Evolutionary conservation across 306 rosid genomes (phyloP), one percentile per base, ranked within the genome.

Genomic region (Coriaria nepalensis): DNA sequence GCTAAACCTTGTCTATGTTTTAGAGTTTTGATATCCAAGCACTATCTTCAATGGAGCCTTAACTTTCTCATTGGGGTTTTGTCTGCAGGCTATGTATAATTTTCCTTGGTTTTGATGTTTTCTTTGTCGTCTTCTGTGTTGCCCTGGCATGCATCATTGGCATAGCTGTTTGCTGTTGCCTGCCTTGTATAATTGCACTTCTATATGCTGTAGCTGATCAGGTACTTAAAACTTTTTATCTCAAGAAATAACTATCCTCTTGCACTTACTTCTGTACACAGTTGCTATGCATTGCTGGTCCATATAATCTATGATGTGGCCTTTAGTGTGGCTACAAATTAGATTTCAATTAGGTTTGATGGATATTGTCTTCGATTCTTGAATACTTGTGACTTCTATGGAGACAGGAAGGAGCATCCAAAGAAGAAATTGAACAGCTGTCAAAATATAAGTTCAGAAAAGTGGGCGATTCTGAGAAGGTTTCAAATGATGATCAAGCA

Each of bases 41-140:
- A 49, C 50, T 47, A 35, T 45, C 35, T 35, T 41, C 14, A 48
- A 52, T 45, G 37, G 52, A 11, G 51, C 53, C 33, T 52, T n/a
- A n/a, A n/a, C n/a, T n/a, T n/a, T n/a, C n/a, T n/a, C n/a, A n/a
- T n/a, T 77, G 49, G 33, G 14, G 40, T 59, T 38, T 74, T n/a
- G 41, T 60, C 52, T 78, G 81, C 90, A 88, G 97, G 97, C 68
- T 88, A 49, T 88, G 97, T 65, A 81, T 88, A 77, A 61, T 81
- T 47, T 88, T 88, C 76, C 80, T 88, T 64, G 97, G 95, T 57
- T 88, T 84, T 65, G 97, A 88, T 61, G 97, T 88, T 68, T 83
- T 88, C 82, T 88, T 88, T 78, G 97, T 88, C 40, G 80, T 88
- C 57, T 88, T 83, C 82, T 83, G 95, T 73, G 95, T 88, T 72